Evolutionary conservation across 2,329 filamentous ascomycete genomes (phyloP).

Genomic region (Tolypocladium ophioglossoides): DNA sequence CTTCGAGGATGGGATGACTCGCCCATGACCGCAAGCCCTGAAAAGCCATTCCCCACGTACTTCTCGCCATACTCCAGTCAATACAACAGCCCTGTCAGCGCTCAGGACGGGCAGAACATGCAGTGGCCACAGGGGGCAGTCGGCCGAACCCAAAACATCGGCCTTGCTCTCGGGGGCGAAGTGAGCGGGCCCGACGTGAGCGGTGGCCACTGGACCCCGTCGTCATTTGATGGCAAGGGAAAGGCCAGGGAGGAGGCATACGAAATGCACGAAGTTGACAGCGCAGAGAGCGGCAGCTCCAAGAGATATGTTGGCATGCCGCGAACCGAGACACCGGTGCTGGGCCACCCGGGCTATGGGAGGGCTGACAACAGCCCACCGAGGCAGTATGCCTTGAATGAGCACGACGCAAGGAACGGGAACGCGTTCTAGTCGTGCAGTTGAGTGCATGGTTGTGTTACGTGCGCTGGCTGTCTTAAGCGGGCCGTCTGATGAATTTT

Average conservation of each 20-base stretch:
- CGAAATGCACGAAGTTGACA: constrained; percentile 32
- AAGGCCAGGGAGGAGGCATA: constrained; percentile 32
- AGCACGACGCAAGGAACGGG: constrained; percentile 1
- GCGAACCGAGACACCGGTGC: constrained; percentile 24
- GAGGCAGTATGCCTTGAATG: constrained; percentile 7
- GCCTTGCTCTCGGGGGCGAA: constrained; percentile 5
- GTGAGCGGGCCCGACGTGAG: not conserved
- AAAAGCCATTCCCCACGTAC: constrained; percentile 33
- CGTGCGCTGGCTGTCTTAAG: not conserved
- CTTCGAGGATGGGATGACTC: constrained; percentile 43
- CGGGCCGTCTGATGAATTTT: not conserved
- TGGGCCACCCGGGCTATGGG: constrained; percentile 37
- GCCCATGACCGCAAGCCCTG: constrained; percentile 32
- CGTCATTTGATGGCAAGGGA: constrained; percentile 26
- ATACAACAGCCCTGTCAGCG: constrained; percentile 46
- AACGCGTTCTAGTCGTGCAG: constrained; percentile 1
- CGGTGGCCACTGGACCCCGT: not conserved
- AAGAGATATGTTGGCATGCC: constrained; percentile 9
- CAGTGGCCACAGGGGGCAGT: constrained; percentile 23
- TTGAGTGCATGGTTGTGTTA: not conserved
- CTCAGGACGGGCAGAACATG: constrained; percentile 21
- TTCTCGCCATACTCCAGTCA: constrained; percentile 51
- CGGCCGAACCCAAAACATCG: constrained; percentile 7
- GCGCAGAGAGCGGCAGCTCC: constrained; percentile 12
- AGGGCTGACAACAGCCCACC: constrained; percentile 19